Conservation (phyloP, 2,329 filamentous ascomycete genomes). For the Clarireedia monteithiana region DNA sequence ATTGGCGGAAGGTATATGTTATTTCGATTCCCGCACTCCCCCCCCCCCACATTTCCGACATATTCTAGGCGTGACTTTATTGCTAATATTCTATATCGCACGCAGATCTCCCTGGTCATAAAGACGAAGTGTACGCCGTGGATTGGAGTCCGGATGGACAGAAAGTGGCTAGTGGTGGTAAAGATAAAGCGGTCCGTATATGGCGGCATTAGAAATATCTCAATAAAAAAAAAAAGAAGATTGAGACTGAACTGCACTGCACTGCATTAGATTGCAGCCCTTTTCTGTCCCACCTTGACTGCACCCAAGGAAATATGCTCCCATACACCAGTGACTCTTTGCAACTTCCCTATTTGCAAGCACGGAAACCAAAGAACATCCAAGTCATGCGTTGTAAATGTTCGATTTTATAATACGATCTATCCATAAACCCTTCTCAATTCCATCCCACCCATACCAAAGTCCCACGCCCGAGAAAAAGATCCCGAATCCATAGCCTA, state of each 20-base stretch:
- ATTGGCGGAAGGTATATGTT: conserved; percentile 43
- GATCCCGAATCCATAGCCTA: not conserved
- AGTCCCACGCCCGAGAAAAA: too few species aligned
- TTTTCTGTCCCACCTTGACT: not conserved
- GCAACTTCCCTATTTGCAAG: not conserved
- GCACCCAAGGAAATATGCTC: too few species aligned
- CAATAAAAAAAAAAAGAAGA: not conserved
- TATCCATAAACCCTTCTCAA: not conserved
- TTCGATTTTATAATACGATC: not conserved
- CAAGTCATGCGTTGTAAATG: not conserved
- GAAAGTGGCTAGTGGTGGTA: conserved; percentile 83
- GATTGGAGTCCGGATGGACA: conserved; percentile 93
- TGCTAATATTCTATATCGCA: conserved; percentile 29
- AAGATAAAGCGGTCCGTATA: conserved; percentile 71
- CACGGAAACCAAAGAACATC: not conserved
- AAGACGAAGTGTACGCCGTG: conserved; percentile 88
- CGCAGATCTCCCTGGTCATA: conserved; percentile 78
- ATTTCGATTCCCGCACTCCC: not conserved
- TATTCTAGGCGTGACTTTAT: not conserved
- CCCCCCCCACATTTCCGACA: not conserved
- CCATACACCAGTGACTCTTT: not conserved
- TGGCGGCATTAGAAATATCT: conserved; percentile 48
- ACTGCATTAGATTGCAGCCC: not conserved
- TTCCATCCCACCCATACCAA: not conserved
- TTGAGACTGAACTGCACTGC: not conserved